Percentiles rank a stretch among this genome's conserved stretches.
phyloP scores from a whole-genome alignment of 306 rosid species.

The Vigna unguiculata region DNA sequence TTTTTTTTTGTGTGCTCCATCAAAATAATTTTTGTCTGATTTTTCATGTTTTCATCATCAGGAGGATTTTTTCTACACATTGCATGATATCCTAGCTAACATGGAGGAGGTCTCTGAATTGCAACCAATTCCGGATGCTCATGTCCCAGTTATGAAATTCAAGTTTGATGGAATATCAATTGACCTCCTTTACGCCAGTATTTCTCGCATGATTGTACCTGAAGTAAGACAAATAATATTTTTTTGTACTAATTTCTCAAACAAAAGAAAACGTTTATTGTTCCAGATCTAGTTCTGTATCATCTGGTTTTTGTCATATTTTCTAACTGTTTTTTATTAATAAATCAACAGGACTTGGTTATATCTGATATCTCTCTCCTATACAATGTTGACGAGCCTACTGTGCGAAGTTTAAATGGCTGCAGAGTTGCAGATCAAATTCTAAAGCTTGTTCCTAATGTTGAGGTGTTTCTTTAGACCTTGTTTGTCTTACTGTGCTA shows the following conservation, averaged over 20 bases:
- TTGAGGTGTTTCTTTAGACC: slow-evolving; percentile 57
- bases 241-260: background rate
- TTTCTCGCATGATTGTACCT: slow-evolving; percentile 80
- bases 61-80: slow-evolving; percentile 82
- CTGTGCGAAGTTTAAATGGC: slow-evolving; percentile 94
- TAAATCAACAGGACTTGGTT: slow-evolving; percentile 75
- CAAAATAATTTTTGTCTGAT: background rate
- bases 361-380: slow-evolving; percentile 76
- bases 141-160: slow-evolving; percentile 95
- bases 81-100: slow-evolving; percentile 78
- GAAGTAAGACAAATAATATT: slow-evolving; percentile 59
- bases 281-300: background rate
- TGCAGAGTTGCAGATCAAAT: slow-evolving; percentile 99
- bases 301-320: slow-evolving; percentile 4
- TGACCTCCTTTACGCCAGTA: slow-evolving; percentile 92
- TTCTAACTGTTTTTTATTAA: slow-evolving; percentile 32
- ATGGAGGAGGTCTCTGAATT: slow-evolving; percentile 83
- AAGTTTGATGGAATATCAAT: slow-evolving; percentile 87
- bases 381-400: slow-evolving; percentile 83
- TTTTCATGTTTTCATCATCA: slow-evolving; percentile 41
- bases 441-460: slow-evolving; percentile 95
- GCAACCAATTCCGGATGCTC: slow-evolving; percentile 91
- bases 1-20: background rate
- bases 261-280: background rate
- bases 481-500: background rate